Conservation (phyloP, 306 rosid species). For the Sesbania bispinosa region DNA sequence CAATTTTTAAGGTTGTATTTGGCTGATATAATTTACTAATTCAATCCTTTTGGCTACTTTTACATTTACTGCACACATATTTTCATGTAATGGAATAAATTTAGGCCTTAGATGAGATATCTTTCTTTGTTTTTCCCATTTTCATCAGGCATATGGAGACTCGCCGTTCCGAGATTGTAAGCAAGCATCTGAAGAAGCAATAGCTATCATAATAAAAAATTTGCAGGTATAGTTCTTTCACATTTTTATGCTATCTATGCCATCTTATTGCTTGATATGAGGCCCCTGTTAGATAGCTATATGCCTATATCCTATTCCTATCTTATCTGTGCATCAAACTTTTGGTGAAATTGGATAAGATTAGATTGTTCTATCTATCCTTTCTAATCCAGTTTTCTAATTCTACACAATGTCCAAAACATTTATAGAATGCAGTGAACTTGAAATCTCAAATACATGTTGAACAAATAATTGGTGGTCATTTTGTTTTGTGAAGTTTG, state of each 20-base stretch:
- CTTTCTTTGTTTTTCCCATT: not conserved
- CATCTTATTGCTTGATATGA: not conserved
- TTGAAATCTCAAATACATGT: conserved; percentile 7
- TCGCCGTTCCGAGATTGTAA: conserved; percentile 85
- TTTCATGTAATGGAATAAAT: not conserved
- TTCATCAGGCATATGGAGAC: conserved; percentile 76
- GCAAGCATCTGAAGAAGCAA: conserved; percentile 87
- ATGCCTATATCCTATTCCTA: no score
- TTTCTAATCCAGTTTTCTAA: not conserved
- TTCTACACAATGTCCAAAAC: not conserved
- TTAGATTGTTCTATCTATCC: not conserved
- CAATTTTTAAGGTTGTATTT: conserved; percentile 71
- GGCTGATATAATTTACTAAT: not conserved
- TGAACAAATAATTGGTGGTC: not conserved
- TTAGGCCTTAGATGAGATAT: not conserved
- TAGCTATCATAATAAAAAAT: conserved; percentile 60
- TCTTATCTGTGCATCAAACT: not conserved
- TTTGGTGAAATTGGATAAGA: not conserved
- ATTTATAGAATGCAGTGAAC: not conserved
- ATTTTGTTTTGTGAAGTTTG: not conserved
- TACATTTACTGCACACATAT: not conserved
- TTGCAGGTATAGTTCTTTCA: conserved; percentile 57
- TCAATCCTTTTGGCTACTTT: conserved; percentile 11
- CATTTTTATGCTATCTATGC: not conserved
- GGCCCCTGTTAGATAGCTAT: not conserved